Evolutionary conservation across 2,329 filamentous ascomycete species (phyloP).

Genomic region (Alternaria viburni): DNA sequence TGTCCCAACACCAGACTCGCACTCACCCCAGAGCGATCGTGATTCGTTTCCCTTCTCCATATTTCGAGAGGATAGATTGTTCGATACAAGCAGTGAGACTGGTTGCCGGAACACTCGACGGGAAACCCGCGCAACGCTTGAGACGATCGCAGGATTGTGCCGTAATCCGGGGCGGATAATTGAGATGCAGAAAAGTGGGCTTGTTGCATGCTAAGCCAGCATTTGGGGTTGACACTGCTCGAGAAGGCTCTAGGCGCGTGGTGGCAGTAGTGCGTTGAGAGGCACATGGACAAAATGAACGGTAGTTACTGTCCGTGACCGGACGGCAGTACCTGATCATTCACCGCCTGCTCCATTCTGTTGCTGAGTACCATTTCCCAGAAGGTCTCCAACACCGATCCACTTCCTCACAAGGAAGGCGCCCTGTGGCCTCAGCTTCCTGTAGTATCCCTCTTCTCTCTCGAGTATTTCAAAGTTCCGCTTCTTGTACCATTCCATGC

Average conservation of each 20-base stretch:
- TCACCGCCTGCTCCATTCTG: constrained; percentile 1
- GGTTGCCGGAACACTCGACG: not conserved
- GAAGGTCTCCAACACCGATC: constrained; percentile 47
- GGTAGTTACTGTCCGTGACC: not conserved
- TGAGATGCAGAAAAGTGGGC: constrained; percentile 1
- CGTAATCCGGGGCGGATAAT: constrained; percentile 15
- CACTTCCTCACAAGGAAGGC: constrained; percentile 60
- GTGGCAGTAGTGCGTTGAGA: not conserved
- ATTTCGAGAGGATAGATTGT: constrained; percentile 4
- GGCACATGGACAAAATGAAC: not conserved
- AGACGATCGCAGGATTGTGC: not conserved
- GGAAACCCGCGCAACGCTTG: not conserved
- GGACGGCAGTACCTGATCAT: not conserved
- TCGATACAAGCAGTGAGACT: constrained; percentile 9
- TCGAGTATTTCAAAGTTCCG: constrained; percentile 62
- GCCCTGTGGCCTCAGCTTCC: constrained; percentile 61
- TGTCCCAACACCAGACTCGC: constrained; percentile 8
- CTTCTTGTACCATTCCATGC: constrained; percentile 65
- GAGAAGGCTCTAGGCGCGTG: not conserved
- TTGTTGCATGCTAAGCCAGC: not conserved
- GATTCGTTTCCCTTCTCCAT: not conserved
- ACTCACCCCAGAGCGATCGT: not conserved
- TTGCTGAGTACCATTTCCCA: constrained; percentile 15
- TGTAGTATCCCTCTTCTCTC: constrained; percentile 64
- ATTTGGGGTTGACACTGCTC: not conserved